Evolutionary conservation across 2,329 filamentous ascomycete species (phyloP).

Genomic region (Plenodomus lindquistii): DNA sequence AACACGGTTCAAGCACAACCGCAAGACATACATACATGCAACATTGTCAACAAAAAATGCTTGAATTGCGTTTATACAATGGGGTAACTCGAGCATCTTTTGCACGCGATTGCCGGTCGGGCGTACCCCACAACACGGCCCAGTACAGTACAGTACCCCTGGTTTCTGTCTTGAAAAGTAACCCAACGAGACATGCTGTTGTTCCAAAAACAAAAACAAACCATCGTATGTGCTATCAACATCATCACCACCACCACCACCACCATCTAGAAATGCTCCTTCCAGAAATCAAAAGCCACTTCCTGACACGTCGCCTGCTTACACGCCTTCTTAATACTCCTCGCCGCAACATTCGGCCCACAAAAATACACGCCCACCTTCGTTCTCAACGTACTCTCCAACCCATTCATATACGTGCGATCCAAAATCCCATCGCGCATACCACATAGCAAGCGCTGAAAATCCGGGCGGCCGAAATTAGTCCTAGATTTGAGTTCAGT

Average conservation of each 20-base stretch:
- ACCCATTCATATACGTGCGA: conserved; percentile 79
- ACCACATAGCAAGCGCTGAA: conserved; percentile 73
- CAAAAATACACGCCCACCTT: conserved; percentile 98
- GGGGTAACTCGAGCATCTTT: too few relatives aligned
- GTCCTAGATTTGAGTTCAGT: conserved; percentile 89
- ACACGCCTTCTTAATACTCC: conserved; percentile 82
- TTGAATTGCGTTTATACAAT: too few relatives aligned
- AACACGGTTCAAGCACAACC: too few relatives aligned
- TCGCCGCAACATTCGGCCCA: conserved; percentile 78
- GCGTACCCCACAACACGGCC: too few relatives aligned
- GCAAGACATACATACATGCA: too few relatives aligned
- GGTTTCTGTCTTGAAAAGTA: too few relatives aligned
- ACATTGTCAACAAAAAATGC: too few relatives aligned
- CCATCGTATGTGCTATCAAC: too few relatives aligned
- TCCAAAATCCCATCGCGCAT: conserved; percentile 90
- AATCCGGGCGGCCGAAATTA: conserved; percentile 94
- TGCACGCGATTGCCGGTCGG: too few relatives aligned
- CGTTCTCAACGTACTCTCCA: conserved; percentile 76
- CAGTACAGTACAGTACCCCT: too few relatives aligned
- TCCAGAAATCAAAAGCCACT: conserved; percentile 97
- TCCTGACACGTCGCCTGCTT: conserved; percentile 73
- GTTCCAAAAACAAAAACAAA: too few relatives aligned
- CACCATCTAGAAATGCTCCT: conserved; percentile 71
- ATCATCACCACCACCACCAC: not conserved
- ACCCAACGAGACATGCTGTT: too few relatives aligned